A percentile compares a stretch with the other conserved stretches of the same genome.
These are phyloP conservation scores for Ceriops tagal DNA, from an alignment of 345 rosid species.

Conservation along the genomic window DNA sequence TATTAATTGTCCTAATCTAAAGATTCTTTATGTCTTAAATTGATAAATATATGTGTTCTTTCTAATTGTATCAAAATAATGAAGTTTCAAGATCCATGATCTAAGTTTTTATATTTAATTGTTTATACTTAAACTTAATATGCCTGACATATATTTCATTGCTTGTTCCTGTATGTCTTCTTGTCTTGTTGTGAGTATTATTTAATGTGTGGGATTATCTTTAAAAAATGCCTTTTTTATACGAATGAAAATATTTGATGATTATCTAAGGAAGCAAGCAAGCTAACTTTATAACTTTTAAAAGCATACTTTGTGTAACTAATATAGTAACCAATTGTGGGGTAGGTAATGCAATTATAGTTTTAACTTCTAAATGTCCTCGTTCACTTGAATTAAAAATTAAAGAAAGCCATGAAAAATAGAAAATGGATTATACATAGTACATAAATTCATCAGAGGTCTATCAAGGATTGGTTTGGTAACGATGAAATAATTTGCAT, in stretches of 20 bases:
- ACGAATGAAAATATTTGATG: constrained; percentile 64
- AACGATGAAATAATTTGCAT: too few species aligned
- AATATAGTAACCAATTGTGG: constrained; percentile 62
- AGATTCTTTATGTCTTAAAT: too few species aligned
- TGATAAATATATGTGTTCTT: too few species aligned
- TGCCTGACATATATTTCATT: neutral
- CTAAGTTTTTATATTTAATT: too few species aligned
- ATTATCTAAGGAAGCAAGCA: constrained; percentile 42
- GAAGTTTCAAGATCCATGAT: too few species aligned
- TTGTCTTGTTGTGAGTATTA: neutral
- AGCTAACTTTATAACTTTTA: constrained; percentile 53
- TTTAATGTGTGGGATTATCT: neutral
- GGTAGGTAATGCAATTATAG: constrained; percentile 57
- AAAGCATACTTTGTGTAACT: constrained; percentile 53
- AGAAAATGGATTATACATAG: neutral
- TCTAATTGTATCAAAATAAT: too few species aligned
- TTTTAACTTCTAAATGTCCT: constrained; percentile 65
- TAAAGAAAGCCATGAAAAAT: neutral
- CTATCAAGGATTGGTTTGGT: too few species aligned
- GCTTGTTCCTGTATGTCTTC: neutral
- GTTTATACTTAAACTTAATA: too few species aligned
- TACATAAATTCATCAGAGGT: too few species aligned
- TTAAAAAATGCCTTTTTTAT: neutral
- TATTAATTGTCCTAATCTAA: too few species aligned
- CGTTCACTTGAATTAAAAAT: neutral